phyloP scores from a whole-genome alignment of 345 rosid genomes.

The Eucalyptus erythrocorys region DNA sequence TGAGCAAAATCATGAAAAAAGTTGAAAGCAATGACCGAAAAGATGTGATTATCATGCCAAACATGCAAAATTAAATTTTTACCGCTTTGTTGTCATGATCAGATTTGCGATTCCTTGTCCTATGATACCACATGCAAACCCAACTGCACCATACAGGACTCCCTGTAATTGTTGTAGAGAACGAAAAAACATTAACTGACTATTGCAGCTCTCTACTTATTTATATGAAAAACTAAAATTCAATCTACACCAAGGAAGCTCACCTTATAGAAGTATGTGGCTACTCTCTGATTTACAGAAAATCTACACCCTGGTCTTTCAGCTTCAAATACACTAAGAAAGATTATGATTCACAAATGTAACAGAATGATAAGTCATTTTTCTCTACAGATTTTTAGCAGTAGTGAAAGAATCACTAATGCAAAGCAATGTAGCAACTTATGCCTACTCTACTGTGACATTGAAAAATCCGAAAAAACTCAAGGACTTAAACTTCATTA shows the following conservation, averaged over 20 bases:
- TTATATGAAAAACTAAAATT: background rate
- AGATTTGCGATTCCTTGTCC: conserved; percentile 95
- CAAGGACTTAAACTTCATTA: background rate
- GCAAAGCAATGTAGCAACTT: background rate
- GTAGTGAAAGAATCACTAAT: background rate
- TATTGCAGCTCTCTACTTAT: background rate
- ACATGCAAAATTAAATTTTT: background rate
- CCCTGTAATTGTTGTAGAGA: conserved; percentile 35
- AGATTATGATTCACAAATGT: background rate
- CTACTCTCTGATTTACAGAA: conserved; percentile 57
- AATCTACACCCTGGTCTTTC: conserved; percentile 75
- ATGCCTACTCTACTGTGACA: background rate
- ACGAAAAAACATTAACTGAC: background rate
- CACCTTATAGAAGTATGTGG: conserved; percentile 72
- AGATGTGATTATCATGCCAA: background rate
- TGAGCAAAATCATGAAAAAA: background rate
- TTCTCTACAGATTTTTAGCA: background rate
- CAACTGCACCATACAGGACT: conserved; percentile 72
- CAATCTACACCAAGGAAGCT: background rate
- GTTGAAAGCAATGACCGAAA: background rate
- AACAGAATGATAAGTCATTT: background rate
- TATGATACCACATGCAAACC: conserved; percentile 83
- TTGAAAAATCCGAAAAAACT: background rate
- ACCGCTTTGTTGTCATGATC: conserved; percentile 94
- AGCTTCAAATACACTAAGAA: conserved; percentile 73